Evolutionary conservation across 2,329 filamentous ascomycete species (phyloP), one percentile per base, ranked within the genome.

Genomic region (Pseudofabraea citricarpa): DNA sequence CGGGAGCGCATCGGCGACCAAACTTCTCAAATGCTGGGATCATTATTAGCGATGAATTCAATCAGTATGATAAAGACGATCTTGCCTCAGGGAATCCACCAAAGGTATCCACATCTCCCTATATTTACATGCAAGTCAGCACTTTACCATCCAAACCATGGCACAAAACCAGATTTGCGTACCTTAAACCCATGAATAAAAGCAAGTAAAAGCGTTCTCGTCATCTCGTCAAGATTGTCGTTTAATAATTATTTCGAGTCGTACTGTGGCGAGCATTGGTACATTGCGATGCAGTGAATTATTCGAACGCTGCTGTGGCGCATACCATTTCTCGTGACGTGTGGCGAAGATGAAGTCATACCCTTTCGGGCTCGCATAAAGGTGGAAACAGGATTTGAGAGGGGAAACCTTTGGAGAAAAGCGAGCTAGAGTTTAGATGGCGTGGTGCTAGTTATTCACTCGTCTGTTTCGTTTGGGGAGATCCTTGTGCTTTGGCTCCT

Each of bases 181-280:
- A 31, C 27, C 27, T 84, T 53, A 72, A 88, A 88, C 36, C 85
- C 85, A 61, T 89, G 85, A 39, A 89, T 79, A 59, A 87, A 88
- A 59, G 82, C 85, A 6, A 89, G 70, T 2, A 89, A 65, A 4
- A 89, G 62, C 18, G 83, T 85, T 60, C 74, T 74, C 63, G 72
- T 71, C 69, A 71, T 73, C 38, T 56, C 68, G 56, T 42, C 42
- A n/a, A n/a, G n/a, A n/a, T 31, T 31, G 27, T 15, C 13, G 9
- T 6, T 31, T 12, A 2, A 12, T 31, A 15, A 10, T 31, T n/a
- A 6, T 12, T 31, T n/a, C 27, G 27, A 10, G 6, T 12, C 2
- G 6, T n/a, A n/a, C 4, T n/a, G 16, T 6, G 5, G 27, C 27
- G 16, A 31, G 13, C 3, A 31, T n/a, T n/a, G 6, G 6, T 10